Base-by-base conservation (phyloP, 768 basidiomycete genomes). In the Stropharia rugosoannulata region DNA sequence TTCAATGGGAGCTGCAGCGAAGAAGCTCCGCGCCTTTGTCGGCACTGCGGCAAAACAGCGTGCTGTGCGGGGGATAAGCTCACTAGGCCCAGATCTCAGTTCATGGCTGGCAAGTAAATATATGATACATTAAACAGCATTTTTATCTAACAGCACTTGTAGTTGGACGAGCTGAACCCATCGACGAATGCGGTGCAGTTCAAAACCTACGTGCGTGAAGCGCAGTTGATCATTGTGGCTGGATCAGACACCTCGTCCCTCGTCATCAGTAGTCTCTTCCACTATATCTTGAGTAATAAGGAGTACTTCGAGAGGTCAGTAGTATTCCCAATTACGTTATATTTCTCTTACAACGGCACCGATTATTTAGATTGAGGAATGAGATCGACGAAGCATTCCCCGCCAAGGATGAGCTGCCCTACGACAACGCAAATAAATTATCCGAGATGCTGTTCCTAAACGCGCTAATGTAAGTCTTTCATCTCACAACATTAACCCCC, bases 191-290 rank as follows among this genome's bases (percentile, higher is more conserved):
- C 54, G 4, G 32, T 18, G 22, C 37, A 39, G 3, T 48, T 41
- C 22, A 40, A 45, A 16, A 40, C 16, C 5, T 55, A 55, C 27
- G 54, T 46, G 11, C 38, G 54, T 12, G 54, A 55, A 16, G 45
- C 54, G 9, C 57, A 61, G 11, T 59, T 71, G 6, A 62, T 69
- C 2, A 70, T 73, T 36, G 62, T 73, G 2, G 71, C 71, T 18
- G 71, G 69, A 7, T 68, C 71, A 5, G 70, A 72, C 52, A 73
- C 72, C 1, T 66, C 66, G 1, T 58, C 71, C 1, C 56, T 64
- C 4, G 66, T 65, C 8, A 51, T 73, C 3, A 57, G 61, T 11
- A 69, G 62, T 44, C 40, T 68, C 2, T 57, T 72, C 50, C 71
- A 66, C 54, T 65, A 65, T 42, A 63, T 73, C 19, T 61, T 72